Base-by-base conservation (phyloP, 1,284 basidiomycete genomes). In the Lignosus rhinocerotis region DNA sequence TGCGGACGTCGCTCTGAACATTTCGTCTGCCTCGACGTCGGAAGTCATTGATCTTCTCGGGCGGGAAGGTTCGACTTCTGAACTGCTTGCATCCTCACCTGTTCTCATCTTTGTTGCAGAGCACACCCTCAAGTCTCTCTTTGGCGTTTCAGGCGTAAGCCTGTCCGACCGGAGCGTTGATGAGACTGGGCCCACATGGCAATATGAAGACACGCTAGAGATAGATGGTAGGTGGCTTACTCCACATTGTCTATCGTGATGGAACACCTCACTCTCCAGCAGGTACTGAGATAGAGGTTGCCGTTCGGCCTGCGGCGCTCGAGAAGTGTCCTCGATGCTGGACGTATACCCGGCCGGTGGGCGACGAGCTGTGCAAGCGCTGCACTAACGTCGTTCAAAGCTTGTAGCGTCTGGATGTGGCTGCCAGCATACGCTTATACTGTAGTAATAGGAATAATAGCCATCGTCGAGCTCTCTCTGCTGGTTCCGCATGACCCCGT, bases 241-340 rank as follows among this genome's bases (percentile, higher is more conserved):
- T 55, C 34, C 19, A 42, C 48, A 32, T 6, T 21, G 16, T 44
- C 6, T 36, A 31, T 45, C 45, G 31, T 3, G 10, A 8, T 30
- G 5, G 12, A 8, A 4, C 17, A 48, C 56, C 30, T 58, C 51
- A 36, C 21, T 16, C 14, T 36, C 31, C 48, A 53, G 60, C 41
- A 78, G 73, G 76, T 11, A 71, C 77, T 3, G 73, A 75, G 11
- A 60, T 85, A 3, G 71, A 68, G 5, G 71, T 87, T 53, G 78
- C 79, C 9, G 74, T 91, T 6, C 75, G 78, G 6, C 85, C 87
- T 5, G 81, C 89, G 1, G 70, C 68, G 6, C 63, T 72, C 36
- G 67, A 75, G 12, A 92, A 93, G 69, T 93, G 92, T 69, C 88
- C 89, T 3, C 79, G 92, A 16, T 94, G 92, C 71, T 93, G 92